A percentile compares a stretch with the other conserved stretches of the same genome.
phyloP scores from a whole-genome alignment of 768 basidiomycete species.

The Phylloporus rhodoxanthus region DNA sequence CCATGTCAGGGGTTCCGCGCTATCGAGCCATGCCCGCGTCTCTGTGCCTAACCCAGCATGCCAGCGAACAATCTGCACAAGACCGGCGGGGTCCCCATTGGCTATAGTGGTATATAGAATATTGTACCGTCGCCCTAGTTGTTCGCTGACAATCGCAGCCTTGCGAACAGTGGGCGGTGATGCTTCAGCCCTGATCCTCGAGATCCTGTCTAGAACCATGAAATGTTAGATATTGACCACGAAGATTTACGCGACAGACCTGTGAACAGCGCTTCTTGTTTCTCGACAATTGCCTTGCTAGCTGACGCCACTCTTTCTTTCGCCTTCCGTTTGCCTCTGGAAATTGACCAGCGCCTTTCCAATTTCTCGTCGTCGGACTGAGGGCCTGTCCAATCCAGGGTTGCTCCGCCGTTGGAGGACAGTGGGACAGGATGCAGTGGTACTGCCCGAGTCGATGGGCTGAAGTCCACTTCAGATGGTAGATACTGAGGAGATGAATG shows the following conservation, averaged over 20 bases:
- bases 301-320: constrained; percentile 44
- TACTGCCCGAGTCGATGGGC: constrained; percentile 50
- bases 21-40: constrained; percentile 50
- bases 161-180: constrained; percentile 56
- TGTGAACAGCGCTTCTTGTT: constrained; percentile 52
- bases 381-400: constrained; percentile 69
- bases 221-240: background rate
- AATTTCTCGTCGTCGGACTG: constrained; percentile 47
- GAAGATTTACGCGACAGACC: constrained; percentile 35
- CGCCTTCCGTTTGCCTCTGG: constrained; percentile 48
- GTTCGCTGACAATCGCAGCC: constrained; percentile 57
- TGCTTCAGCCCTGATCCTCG: constrained; percentile 44
- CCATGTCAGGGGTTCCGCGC: constrained; percentile 69
- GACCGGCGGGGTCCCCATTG: constrained; percentile 34
- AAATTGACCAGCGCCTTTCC: constrained; percentile 62
- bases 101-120: constrained; percentile 42
- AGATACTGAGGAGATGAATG: constrained; percentile 20
- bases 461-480: constrained; percentile 58
- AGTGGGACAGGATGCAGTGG: constrained; percentile 60
- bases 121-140: constrained; percentile 60
- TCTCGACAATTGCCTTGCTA: constrained; percentile 43
- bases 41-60: constrained; percentile 44
- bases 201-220: constrained; percentile 46
- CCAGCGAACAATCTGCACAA: constrained; percentile 55
- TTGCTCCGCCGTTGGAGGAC: constrained; percentile 62